A percentile compares a stretch with the other conserved stretches of the same genome.
These are phyloP conservation scores for Blastosporella zonata DNA, from an alignment of 1,284 basidiomycete genomes.

Conservation along the genomic window DNA sequence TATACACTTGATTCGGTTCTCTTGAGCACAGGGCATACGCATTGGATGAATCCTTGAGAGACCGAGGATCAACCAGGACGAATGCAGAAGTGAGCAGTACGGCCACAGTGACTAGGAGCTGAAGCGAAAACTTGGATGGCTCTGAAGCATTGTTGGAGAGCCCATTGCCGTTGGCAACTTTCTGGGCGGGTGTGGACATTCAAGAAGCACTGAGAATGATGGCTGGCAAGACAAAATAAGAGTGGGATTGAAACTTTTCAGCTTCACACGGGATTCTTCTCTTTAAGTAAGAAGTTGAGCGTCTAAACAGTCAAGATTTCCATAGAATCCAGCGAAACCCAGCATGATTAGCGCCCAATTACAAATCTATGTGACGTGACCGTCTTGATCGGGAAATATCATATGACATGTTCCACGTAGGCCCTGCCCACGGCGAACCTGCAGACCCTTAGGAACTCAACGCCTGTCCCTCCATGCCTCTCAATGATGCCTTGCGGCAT, in stretches of 20 bases:
- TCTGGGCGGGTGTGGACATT: constrained; percentile 4
- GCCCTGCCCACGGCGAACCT: neutral
- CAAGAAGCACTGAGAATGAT: neutral
- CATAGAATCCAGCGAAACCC: too few species aligned
- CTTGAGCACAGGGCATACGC: constrained; percentile 61
- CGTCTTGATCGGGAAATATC: neutral
- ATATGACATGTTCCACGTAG: constrained; percentile 5
- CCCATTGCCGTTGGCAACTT: constrained; percentile 6
- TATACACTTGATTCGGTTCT: constrained; percentile 51
- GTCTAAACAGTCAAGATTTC: neutral
- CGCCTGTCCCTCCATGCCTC: constrained; percentile 32
- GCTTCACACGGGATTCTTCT: neutral
- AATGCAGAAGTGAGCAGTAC: constrained; percentile 18
- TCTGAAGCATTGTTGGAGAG: neutral
- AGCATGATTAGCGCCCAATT: neutral
- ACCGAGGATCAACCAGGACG: constrained; percentile 13
- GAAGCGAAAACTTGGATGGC: neutral
- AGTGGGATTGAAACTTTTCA: neutral
- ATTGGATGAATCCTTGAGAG: constrained; percentile 10
- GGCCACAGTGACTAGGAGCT: constrained; percentile 3
- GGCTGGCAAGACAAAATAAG: neutral
- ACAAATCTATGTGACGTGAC: neutral
- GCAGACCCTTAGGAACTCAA: neutral
- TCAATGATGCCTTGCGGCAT: constrained; percentile 33
- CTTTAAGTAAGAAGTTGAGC: neutral